Base-by-base conservation (phyloP, 306 rosid genomes). In the Macrotyloma uniflorum region DNA sequence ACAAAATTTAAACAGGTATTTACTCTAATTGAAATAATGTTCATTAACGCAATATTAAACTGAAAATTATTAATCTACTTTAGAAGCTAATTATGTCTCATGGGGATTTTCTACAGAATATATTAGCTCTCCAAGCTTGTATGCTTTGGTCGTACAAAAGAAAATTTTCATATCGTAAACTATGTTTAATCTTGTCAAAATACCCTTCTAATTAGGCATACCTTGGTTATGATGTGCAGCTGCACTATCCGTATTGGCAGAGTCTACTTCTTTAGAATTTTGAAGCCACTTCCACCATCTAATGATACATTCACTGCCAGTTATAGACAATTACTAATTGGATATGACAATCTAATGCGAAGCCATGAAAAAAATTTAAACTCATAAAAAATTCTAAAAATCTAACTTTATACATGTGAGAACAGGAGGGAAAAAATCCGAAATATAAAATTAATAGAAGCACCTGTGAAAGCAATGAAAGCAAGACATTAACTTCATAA, bases 401-500 rank as follows among this genome's bases (percentile, higher is more conserved):
- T 32, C 40, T 32, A 54, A 30, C 13, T 24, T 75, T 67, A 38
- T 68, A 54, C 63, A 76, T 11, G 32, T 38, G 7, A 53, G 49
- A 67, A 61, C 2, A 51, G 7, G 19, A 67, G 55, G 67, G 51
- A 6, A 49, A 24, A 16, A 63, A 35, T 35, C 6, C 4, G 46
- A 35, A 35, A 33, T 35, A 33, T 63, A n/a, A 65, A 30, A 8
- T 53, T 62, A 50, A 67, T 13, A 32, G 51, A 65, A 30, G 14
- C 46, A 89, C 98, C 97, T 84, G 87, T 91, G 97, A 77, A 91
- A 91, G 80, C 98, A 93, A 79, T 93, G 98, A 80, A 93, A 91
- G 78, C 98, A 93, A 58, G 98, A 93, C 98, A 91, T 89, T 75
- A 93, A 81, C 86, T 93, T 93, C 97, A 89, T 91, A 71, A 89